Evolutionary conservation across 2,329 filamentous ascomycete species (phyloP).

Genomic region (Trichophaea hybrida): DNA sequence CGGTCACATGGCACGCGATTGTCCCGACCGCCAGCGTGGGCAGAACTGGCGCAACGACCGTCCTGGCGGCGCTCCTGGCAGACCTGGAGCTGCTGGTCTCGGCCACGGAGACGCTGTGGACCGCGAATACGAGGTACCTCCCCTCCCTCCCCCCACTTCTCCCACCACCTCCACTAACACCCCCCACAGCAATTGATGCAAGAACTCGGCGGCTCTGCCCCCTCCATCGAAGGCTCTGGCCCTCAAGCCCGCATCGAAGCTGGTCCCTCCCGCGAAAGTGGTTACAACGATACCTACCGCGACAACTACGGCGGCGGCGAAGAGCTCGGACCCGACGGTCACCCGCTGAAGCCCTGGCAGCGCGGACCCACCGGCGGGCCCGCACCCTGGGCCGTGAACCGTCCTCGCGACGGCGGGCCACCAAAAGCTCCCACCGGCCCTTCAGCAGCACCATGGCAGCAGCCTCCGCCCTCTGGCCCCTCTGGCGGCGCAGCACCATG

Average conservation of each 20-base stretch:
- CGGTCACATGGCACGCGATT: constrained; percentile 95
- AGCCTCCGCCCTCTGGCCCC: constrained; percentile 28
- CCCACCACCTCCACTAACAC: constrained; percentile 33
- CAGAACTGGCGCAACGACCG: constrained; percentile 75
- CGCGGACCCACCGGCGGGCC: constrained; percentile 68
- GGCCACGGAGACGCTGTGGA: constrained; percentile 73
- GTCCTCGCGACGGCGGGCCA: constrained; percentile 29
- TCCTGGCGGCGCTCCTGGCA: constrained; percentile 34
- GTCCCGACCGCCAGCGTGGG: constrained; percentile 83
- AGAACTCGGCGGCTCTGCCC: constrained; percentile 59
- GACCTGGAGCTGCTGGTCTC: constrained; percentile 48
- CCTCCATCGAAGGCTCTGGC: constrained; percentile 44
- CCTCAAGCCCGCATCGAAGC: constrained; percentile 63
- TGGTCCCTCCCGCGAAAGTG: constrained; percentile 50
- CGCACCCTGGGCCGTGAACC: constrained; percentile 54
- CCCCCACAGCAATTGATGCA: constrained; percentile 73
- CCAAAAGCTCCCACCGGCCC: constrained; percentile 29
- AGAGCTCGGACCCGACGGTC: constrained; percentile 31
- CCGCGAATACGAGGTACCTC: constrained; percentile 79
- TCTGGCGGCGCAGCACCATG: constrained; percentile 37
- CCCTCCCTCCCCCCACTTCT: constrained; percentile 3
- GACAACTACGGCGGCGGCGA: constrained; percentile 22
- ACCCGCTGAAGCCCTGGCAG: constrained; percentile 72
- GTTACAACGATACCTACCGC: constrained; percentile 30
- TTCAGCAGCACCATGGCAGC: constrained; percentile 32